phyloP scores from a whole-genome alignment of 768 basidiomycete genomes.

The Termitomyces sp. region DNA sequence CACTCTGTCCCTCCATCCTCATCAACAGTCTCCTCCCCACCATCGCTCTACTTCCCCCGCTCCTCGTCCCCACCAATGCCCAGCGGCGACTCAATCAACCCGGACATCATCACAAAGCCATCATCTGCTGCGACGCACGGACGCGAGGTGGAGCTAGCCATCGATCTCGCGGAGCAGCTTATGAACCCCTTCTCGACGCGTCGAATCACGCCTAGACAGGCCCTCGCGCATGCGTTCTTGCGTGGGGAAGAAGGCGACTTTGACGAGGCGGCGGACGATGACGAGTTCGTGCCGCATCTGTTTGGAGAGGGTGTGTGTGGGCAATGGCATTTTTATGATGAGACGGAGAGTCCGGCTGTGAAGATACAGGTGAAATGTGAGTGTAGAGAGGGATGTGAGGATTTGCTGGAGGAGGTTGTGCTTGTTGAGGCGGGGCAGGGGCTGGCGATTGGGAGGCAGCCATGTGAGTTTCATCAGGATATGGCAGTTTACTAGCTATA shows the following conservation, averaged over 20 bases:
- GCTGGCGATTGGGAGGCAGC: constrained; percentile 50
- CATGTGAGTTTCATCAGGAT: constrained; percentile 57
- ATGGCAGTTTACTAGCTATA: constrained; percentile 17
- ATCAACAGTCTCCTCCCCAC: constrained; percentile 22
- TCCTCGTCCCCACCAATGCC: constrained; percentile 11
- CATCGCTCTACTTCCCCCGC: constrained; percentile 14
- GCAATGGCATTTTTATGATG: constrained; percentile 53
- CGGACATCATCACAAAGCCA: background rate
- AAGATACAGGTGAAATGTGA: constrained; percentile 31
- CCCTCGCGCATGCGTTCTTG: constrained; percentile 79
- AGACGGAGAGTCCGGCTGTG: constrained; percentile 50
- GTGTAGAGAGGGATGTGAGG: constrained; percentile 21
- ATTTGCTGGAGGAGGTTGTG: constrained; percentile 23
- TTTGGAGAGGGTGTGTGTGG: constrained; percentile 58
- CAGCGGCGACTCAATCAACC: background rate
- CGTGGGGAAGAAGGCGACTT: constrained; percentile 25
- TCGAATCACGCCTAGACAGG: constrained; percentile 70
- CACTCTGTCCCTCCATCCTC: constrained; percentile 28
- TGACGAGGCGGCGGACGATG: constrained; percentile 42
- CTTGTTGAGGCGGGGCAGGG: constrained; percentile 39
- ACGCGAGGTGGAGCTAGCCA: constrained; percentile 54
- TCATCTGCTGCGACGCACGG: constrained; percentile 34
- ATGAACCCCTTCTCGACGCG: constrained; percentile 75
- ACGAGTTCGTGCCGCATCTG: constrained; percentile 64
- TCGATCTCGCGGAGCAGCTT: constrained; percentile 69